Base-by-base conservation (phyloP, 2,329 filamentous ascomycete genomes). In the Aspergillus versicolor region DNA sequence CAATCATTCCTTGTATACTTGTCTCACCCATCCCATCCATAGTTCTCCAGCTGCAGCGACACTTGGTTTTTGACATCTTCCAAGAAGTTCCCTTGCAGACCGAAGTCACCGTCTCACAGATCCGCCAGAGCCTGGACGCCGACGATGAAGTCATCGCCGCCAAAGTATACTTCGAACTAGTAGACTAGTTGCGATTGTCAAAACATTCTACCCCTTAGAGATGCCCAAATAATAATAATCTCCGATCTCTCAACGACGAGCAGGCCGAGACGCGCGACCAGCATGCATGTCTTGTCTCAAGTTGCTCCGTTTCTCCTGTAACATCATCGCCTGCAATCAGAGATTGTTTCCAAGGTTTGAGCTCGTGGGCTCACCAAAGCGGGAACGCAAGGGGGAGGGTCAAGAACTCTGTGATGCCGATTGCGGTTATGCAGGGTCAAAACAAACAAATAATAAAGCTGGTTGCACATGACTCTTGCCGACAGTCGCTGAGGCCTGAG, bases 371-470 rank as follows among this genome's bases (percentile, higher is more conserved):
- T 55, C 53, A 57, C 34, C 52, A 40, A 62, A 60, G 44, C 41
- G 48, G 56, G 56, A 58, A 63, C 48, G 62, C 63, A 65, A 65
- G 62, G 62, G 61, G 57, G 38, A 30, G 37, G 44, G 54, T 45
- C 57, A 57, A 54, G 51, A 37, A 56, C 58, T 51, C 52, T 27
- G 30, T 54, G 54, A 57, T 59, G 50, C 58, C 53, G 46, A 42
- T 59, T 63, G 49, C 53, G 49, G 57, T 51, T 54, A 61, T 55
- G 52, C 58, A 63, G 56, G 61, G 54, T 54, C 57, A 61, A 61
- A 60, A 62, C 40, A 62, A 59, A 54, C 58, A 57, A 46, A 56
- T 12, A 52, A 46, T 12, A 52, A 46, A 13, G 30, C 27, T 38
- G 27, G 43, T 51, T 32, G 22, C 13, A 37, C 27, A 37, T 32